Percentiles rank a stretch among this genome's conserved stretches.
These are phyloP conservation scores for Clarireedia homoeocarpa DNA, from an alignment of 2,329 filamentous ascomycete genomes.

Conservation along the genomic window DNA sequence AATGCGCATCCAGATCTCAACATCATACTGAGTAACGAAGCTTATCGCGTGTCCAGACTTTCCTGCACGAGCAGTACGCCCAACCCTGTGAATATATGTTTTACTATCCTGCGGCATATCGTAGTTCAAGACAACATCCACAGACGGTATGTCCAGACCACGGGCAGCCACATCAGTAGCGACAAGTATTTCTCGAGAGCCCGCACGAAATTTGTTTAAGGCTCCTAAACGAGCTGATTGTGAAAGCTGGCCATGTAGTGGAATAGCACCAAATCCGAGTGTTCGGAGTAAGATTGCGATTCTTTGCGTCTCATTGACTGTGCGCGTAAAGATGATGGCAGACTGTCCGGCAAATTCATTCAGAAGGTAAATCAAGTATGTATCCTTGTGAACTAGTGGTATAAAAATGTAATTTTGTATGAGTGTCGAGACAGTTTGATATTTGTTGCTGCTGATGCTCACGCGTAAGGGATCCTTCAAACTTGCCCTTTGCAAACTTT, in stretches of 20 bases:
- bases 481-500: conserved; percentile 83
- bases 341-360: conserved; percentile 84
- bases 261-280: conserved; percentile 84
- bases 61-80: conserved; percentile 79
- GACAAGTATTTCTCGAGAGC: conserved; percentile 77
- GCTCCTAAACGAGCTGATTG: conserved; percentile 83
- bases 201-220: conserved; percentile 79
- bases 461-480: conserved; percentile 78
- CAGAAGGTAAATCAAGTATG: conserved; percentile 77
- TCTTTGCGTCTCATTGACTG: conserved; percentile 84
- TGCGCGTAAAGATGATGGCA: conserved; percentile 84
- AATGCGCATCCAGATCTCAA: conserved; percentile 73
- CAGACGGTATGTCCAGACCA: conserved; percentile 87
- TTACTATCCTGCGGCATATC: conserved; percentile 80
- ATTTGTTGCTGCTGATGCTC: conserved; percentile 72
- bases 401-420: conserved; percentile 83
- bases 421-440: conserved; percentile 85
- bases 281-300: conserved; percentile 74
- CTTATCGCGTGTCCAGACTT: conserved; percentile 76
- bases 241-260: conserved; percentile 84
- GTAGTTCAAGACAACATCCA: conserved; percentile 80
- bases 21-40: conserved; percentile 80
- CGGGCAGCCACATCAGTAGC: conserved; percentile 91
- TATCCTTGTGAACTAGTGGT: conserved; percentile 80
- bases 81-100: conserved; percentile 86